Evolutionary conservation across 257 asterid genomes (phyloP), one percentile per base, ranked within the genome.

Genomic region (Sherardia arvensis): DNA sequence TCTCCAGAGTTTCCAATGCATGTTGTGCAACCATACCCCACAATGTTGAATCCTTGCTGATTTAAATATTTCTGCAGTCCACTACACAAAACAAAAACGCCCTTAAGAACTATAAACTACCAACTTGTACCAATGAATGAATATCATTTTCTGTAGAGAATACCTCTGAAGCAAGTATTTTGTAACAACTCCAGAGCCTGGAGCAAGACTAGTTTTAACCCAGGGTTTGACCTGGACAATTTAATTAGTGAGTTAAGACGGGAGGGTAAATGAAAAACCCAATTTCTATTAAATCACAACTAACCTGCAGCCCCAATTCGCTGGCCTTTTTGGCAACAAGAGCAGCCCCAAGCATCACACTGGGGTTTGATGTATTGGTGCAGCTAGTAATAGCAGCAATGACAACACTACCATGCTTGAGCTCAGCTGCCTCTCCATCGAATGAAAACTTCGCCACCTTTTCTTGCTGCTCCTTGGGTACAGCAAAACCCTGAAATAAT

Each of bases 321-420:
- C 84, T 70, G 45, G 98, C 98, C 69, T 88, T 88, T 70, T 91
- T 91, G 6, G 96, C 95, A 53, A 91, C 96, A 55, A 91, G 94
- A 32, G 84, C 96, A 17, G 98, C 98, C 64, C 98, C 98, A 63
- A 91, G 95, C 95, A 91, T 88, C 40, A 91, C 98, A 73, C 96
- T 88, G 59, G 98, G 96, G 80, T 91, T 88, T 62, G 98, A 91
- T 71, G 98, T 91, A 76, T 91, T 91, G 57, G 98, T 88, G 80
- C 98, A 91, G 76, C 96, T 91, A 18, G 98, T 88, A 77, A 91
- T 88, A 58, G 98, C 95, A 67, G 98, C 96, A 77, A 91, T 91
- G 58, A 91, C 98, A 28, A 91, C 92, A 62, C 98, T 88, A 10
- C 96, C 98, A 71, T 91, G 95, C 81, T 74, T 91, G 72, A 91